These are phyloP conservation scores for Alliaria petiolata DNA, from an alignment of 345 rosid genomes.

Conservation along the genomic window DNA sequence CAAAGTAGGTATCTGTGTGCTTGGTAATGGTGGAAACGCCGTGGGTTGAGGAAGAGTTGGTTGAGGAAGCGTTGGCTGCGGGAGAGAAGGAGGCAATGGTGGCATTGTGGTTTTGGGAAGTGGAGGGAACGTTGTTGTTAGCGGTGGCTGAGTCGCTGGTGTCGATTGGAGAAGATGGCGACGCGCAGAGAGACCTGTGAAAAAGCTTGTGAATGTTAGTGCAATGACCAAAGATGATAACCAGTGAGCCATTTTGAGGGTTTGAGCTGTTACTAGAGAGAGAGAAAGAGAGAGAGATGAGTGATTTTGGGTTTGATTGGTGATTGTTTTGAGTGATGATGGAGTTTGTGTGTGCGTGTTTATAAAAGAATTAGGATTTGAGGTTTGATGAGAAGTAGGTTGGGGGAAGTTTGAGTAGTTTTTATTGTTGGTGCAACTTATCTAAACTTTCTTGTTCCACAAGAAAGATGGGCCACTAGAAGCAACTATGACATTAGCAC, in stretches of 20 bases:
- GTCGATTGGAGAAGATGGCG: slow-evolving; percentile 22
- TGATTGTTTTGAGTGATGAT: not conserved
- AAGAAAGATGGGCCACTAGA: slow-evolving; percentile 5
- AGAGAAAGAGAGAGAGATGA: not conserved
- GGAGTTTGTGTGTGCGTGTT: not conserved
- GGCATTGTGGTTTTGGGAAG: slow-evolving; percentile 13
- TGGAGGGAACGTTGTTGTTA: slow-evolving; percentile 8
- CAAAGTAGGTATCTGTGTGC: slow-evolving; percentile 18
- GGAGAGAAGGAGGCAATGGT: not conserved
- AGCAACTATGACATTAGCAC: not conserved
- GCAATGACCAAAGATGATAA: slow-evolving; percentile 13
- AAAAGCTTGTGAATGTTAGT: slow-evolving; percentile 16
- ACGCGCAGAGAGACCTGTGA: slow-evolving; percentile 9
- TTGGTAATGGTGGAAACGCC: slow-evolving; percentile 16
- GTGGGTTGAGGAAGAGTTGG: slow-evolving; percentile 22
- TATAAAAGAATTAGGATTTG: slow-evolving; percentile 10
- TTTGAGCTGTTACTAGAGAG: not conserved
- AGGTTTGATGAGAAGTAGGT: slow-evolving; percentile 23
- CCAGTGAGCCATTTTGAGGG: slow-evolving; percentile 1
- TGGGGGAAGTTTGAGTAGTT: not conserved
- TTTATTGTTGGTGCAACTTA: slow-evolving; percentile 15
- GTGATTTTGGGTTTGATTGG: not conserved
- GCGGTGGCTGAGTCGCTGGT: slow-evolving; percentile 6
- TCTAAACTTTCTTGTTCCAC: slow-evolving; percentile 3
- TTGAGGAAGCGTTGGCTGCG: too few species aligned